Evolutionary conservation across 352 stramenopile species (phyloP), one percentile per base, ranked within the genome.

Genomic region (Phytophthora pseudosyringae): DNA sequence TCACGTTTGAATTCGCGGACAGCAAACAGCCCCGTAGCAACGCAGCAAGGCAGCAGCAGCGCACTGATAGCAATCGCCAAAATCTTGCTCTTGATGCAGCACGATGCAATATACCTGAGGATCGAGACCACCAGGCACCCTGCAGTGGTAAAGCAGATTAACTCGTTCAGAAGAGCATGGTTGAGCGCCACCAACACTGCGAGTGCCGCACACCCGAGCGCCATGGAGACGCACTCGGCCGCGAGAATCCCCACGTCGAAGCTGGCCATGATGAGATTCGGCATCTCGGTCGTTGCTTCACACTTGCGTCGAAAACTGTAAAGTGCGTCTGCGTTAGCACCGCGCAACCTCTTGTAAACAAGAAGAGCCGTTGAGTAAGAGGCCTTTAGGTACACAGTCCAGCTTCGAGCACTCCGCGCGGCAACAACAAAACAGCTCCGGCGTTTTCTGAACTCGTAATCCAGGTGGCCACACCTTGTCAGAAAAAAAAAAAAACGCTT

Each of bases 41-140:
- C 10, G n/a, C n/a, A 39, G 46, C 31, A 55, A 11, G 33, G 33
- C 48, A 35, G 5, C 5, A 44, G 32, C 5, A 55, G 10, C 2
- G 28, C 7, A n/a, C 38, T 55, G 32, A 18, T 26, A 33, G 13
- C 48, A 55, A 55, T 44, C 18, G 7, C 48, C 31, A 55, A 9
- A 44, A 13, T 33, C 29, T 4, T 55, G 11, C 18, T 44, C 12
- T 55, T 44, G 10, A 31, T 16, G 10, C 21, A 16, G 11, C 6
- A 35, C 31, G 18, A 31, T 32, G 38, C 13, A 10, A 59, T 25
- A 9, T 32, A 25, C 10, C 38, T 40, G 25, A 16, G 15, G 25
- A 48, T 40, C 4, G 36, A 59, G 4, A 38, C n/a, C 9, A 59
- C 36, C 26, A 48, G 26, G 10, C 25, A 48, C 15, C 25, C n/a